phyloP scores from a whole-genome alignment of 306 rosid genomes.

The Lathyrus sativus region DNA sequence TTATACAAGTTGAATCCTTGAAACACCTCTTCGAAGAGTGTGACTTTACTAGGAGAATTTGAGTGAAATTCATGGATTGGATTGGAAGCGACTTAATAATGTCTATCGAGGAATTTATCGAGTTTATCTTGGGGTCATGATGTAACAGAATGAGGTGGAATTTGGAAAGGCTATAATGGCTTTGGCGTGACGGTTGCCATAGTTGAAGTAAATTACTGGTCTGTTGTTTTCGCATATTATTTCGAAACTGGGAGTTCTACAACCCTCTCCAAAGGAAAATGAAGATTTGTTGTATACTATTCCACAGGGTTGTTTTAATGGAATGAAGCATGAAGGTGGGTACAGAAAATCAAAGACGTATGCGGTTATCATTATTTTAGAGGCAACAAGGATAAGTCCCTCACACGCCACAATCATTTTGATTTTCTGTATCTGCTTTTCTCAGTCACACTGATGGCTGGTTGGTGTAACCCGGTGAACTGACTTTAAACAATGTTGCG shows the following conservation, averaged over 20 bases:
- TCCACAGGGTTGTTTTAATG: neutral
- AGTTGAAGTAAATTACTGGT: slow-evolving; percentile 5
- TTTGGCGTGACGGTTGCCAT: neutral
- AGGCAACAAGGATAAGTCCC: too few relatives aligned
- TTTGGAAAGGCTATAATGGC: neutral
- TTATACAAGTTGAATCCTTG: too few relatives aligned
- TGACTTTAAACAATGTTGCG: too few relatives aligned
- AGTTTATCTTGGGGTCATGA: too few relatives aligned
- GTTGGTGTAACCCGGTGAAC: too few relatives aligned
- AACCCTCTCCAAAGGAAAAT: neutral
- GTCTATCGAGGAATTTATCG: too few relatives aligned
- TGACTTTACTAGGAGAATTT: too few relatives aligned
- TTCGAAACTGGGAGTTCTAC: neutral
- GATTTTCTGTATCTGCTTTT: neutral
- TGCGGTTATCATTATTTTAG: neutral
- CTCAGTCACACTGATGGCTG: too few relatives aligned
- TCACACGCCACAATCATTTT: neutral
- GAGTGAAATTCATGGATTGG: too few relatives aligned
- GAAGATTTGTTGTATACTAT: neutral
- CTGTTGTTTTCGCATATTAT: slow-evolving; percentile 17
- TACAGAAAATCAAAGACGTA: neutral
- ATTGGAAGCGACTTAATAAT: too few relatives aligned
- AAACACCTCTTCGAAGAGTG: too few relatives aligned
- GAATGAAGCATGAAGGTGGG: neutral
- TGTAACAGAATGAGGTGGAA: neutral